These are phyloP conservation scores for Tolypocladium sp. DNA, from an alignment of 2,329 filamentous ascomycete species.

Conservation along the genomic window DNA sequence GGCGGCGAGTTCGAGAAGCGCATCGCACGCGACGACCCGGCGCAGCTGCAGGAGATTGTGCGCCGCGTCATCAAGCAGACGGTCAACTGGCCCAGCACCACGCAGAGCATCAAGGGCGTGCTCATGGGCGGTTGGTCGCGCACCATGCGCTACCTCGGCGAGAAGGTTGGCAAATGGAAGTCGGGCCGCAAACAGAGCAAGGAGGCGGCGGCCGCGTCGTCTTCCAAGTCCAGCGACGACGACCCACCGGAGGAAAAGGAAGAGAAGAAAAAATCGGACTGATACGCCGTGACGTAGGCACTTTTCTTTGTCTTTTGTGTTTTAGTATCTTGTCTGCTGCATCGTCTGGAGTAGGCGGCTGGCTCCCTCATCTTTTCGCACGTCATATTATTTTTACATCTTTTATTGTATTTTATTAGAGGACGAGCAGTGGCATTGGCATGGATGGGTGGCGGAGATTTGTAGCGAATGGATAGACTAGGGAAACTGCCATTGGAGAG, in stretches of 20 bases:
- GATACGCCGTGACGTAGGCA: neutral
- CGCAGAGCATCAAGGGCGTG: slow-evolving; percentile 76
- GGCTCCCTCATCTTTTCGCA: neutral
- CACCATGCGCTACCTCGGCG: slow-evolving; percentile 66
- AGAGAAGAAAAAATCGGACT: neutral
- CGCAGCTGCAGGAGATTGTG: slow-evolving; percentile 61
- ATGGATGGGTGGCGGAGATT: neutral
- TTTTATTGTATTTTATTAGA: neutral
- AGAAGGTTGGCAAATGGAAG: slow-evolving; percentile 66
- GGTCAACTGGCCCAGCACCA: slow-evolving; percentile 83
- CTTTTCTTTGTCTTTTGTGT: neutral
- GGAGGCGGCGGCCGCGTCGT: slow-evolving; percentile 4
- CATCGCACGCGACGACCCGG: slow-evolving; percentile 62
- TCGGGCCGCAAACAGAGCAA: slow-evolving; percentile 28
- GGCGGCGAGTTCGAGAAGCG: slow-evolving; percentile 80
- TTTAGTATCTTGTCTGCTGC: neutral
- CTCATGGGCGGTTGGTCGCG: slow-evolving; percentile 67
- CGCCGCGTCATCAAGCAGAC: slow-evolving; percentile 75
- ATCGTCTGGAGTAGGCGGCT: neutral
- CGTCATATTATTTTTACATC: neutral
- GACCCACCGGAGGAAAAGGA: neutral
- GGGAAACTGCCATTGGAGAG: neutral
- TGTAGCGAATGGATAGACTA: neutral
- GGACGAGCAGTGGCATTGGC: neutral
- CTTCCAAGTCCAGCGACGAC: neutral